Evolutionary conservation across 2,329 filamentous ascomycete species (phyloP), one percentile per base, ranked within the genome.

Genomic region (Daldinia sp.): DNA sequence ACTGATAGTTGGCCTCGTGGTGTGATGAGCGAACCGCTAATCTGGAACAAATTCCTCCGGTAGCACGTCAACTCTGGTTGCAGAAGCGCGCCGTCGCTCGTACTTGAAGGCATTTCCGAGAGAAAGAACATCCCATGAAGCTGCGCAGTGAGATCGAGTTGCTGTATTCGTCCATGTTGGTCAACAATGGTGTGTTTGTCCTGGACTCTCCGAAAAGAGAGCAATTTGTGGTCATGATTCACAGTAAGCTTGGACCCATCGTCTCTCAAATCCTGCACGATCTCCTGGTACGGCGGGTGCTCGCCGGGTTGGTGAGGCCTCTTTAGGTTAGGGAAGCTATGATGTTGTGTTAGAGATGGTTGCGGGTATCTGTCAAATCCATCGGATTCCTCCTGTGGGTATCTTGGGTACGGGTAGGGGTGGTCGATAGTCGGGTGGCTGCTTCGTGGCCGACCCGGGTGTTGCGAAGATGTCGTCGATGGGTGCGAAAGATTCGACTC

Each of bases 21-120:
- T 11, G 94, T 84, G 37, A 93, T 93, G 60, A 97, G 86, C 4
- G 90, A 93, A 60, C 94, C 94, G 64, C 93, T 96, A 73, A 97
- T 96, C 77, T 97, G 94, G 78, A 98, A 98, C 49, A 98, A 82
- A 74, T 98, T 98, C 48, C 94, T 88, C 68, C 94, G 90, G 78
- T 98, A 98, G 83, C 94, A 98, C 2, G 94, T 98, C 75, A 98
- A 79, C 78, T 98, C 94, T 53, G 87, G 92, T 74, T 91, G 90
- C 50, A 89, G 80, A 47, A 84, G 75, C 45, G 77, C 81, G 61
- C 84, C 85, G 68, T 90, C 86, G 68, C 77, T 82, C 56, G 81
- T 79, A 64, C 83, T 87, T 72, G 89, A 85, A 1, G 90, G 89
- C 80, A 91, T 90, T 75, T 94, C 91, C 27, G 91, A 93, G 29